Evolutionary conservation across 2,329 filamentous ascomycete species (phyloP).

Genomic region (Cladosporium colombiae): DNA sequence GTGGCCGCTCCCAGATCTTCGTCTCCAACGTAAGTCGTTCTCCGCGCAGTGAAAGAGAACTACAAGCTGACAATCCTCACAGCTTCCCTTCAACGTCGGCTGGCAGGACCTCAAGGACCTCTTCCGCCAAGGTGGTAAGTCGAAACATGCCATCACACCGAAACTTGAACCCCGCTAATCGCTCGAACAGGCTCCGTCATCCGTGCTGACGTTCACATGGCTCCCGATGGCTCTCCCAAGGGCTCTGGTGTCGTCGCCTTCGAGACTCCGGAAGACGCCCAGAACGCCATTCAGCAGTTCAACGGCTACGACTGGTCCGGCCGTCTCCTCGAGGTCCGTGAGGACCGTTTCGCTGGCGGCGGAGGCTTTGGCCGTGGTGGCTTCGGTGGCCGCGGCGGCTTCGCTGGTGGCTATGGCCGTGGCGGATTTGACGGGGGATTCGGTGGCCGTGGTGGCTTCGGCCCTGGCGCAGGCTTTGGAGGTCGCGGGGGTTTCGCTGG

Average conservation of each 20-base stretch:
- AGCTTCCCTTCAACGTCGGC: conserved; percentile 96
- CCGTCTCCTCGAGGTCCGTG: conserved; percentile 86
- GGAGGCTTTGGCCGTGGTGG: conserved; percentile 40
- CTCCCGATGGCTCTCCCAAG: conserved; percentile 89
- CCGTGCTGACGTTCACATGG: conserved; percentile 91
- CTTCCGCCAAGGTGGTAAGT: conserved; percentile 95
- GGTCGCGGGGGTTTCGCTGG: conserved; percentile 51
- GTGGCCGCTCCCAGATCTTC: conserved; percentile 86
- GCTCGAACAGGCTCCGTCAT: conserved; percentile 72
- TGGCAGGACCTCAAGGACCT: conserved; percentile 99
- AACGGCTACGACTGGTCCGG: conserved; percentile 99
- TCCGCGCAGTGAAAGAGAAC: background rate
- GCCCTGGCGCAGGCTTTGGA: conserved; percentile 49
- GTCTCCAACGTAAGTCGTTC: conserved; percentile 86
- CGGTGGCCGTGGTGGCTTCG: conserved; percentile 39
- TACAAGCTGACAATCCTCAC: conserved; percentile 33
- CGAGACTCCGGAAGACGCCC: conserved; percentile 90
- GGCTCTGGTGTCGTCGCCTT: conserved; percentile 97
- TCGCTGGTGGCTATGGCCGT: conserved; percentile 51
- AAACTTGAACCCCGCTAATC: conserved; percentile 30
- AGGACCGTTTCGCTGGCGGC: conserved; percentile 83
- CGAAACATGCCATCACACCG: conserved; percentile 23
- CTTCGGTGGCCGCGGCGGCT: conserved; percentile 40
- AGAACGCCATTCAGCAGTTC: conserved; percentile 94
- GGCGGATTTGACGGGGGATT: conserved; percentile 41